Evolutionary conservation across 1,139 yeast genomes (phyloP), one percentile per base, ranked within the genome.

Genomic region (Magnusiomyces tetraspermus): DNA sequence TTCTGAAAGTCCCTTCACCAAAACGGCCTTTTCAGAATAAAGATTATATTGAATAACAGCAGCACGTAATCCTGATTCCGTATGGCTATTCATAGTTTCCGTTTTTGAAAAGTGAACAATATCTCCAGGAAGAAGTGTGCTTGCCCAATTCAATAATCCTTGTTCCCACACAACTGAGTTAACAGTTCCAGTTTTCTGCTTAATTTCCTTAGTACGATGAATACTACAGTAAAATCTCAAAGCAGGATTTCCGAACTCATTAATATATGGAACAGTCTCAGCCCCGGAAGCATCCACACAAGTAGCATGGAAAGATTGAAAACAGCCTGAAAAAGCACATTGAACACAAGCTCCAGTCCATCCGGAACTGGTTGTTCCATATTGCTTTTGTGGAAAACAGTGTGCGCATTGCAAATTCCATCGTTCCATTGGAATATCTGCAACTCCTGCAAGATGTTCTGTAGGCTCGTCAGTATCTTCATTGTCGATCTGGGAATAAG

Each of bases 401-500:
- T 46, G 36, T 15, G 49, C 36, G 31, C 49, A 46, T 33, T 36
- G 52, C 51, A 44, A 53, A 54, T 36, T 55, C 58, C 40, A 46
- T 19, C 49, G 28, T 26, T 46, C 49, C 11, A 38, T 47, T n/a
- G 51, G 49, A 45, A 49, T 30, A 24, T 28, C 44, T 17, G 46
- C 47, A 19, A 49, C 54, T 3, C 48, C 49, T 26, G 45, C 28
- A 5, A 40, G 33, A 24, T 50, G 38, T 38, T 37, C 49, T 11
- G 10, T 15, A 10, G 36, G 22, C 5, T 21, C n/a, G 5, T 6
- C 8, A 33, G 33, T 8, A 36, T 46, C 54, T 5, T 33, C 37
- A 4, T 51, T 46, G 24, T 59, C 33, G 51, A 4, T 31, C 57
- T 2, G 70, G 51, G 76, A 56, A 41, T 55, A 51, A 3, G 76